A percentile compares a stretch with the other conserved stretches of the same genome.
phyloP scores from a whole-genome alignment of 192 early-diverging fungal species.

The Backusella australiensis region DNA sequence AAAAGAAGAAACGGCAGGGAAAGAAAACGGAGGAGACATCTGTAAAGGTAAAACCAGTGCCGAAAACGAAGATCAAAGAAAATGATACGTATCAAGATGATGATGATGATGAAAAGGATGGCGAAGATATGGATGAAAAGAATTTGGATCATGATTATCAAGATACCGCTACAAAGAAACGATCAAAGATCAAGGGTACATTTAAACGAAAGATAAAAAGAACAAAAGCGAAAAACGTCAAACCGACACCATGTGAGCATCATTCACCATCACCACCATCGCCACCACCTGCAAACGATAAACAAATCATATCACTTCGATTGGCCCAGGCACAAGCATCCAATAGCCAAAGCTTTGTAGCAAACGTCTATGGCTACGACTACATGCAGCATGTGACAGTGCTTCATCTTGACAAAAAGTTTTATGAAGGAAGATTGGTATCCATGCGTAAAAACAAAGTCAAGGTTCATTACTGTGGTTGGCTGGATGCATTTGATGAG shows the following conservation, averaged over 20 bases:
- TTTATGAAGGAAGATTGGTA: constrained; percentile 39
- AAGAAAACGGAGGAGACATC: background rate
- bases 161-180: background rate
- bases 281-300: background rate
- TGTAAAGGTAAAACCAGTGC: background rate
- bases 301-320: background rate
- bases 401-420: constrained; percentile 33
- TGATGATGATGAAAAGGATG: background rate
- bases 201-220: background rate
- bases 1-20: constrained; percentile 7
- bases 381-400: constrained; percentile 42
- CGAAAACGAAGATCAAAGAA: background rate
- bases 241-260: background rate
- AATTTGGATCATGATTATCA: background rate
- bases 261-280: background rate
- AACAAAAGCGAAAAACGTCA: background rate
- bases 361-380: constrained; percentile 38
- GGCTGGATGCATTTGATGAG: constrained; percentile 32
- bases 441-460: constrained; percentile 34
- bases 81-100: background rate
- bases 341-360: constrained; percentile 21
- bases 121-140: background rate
- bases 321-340: constrained; percentile 8
- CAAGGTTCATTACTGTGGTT: constrained; percentile 40
- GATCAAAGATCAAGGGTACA: background rate